Evolutionary conservation across 2,329 filamentous ascomycete genomes (phyloP), one percentile per base, ranked within the genome.

Genomic region (Aspergillus hiratsukae): DNA sequence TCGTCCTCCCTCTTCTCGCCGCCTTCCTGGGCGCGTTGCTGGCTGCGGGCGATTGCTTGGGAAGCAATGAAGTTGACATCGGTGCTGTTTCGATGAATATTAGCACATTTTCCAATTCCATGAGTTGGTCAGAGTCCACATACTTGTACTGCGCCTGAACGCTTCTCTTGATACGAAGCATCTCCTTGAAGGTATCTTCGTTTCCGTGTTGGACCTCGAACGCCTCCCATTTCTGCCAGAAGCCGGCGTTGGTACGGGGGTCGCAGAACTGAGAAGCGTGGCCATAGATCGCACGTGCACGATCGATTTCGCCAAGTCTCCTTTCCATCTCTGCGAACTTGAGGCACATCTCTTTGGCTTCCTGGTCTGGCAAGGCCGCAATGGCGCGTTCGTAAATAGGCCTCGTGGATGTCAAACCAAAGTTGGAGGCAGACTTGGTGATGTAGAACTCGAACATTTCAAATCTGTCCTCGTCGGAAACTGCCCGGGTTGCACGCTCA

Each of bases 401-500:
- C 52, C 94, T 81, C 3, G 94, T 97, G 0, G 94, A 97, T 0
- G 94, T 92, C 52, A 99, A 83, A 31, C 95, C 94, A 69, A 99
- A 99, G 75, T 99, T 99, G 21, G 91, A 96, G 1, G 94, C 94
- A 0, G 92, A 97, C 73, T 99, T 97, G 57, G 93, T 97, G 70
- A 99, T 97, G 79, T 99, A 99, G 72, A 97, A 96, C 74, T 96
- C 94, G 79, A 97, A 99, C 92, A 99, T 97, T 67, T 96, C 91
- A 58, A 92, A 87, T 52, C 91, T 84, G 73, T 99, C 93, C 68
- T 97, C 93, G 68, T 99, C 94, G 14, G 90, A 88, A 3, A 99
- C 95, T 11, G 93, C 92, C 31, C 94, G 86, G 4, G 94, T 99
- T 7, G 94, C 94, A 57, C 94, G 88, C 77, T 99, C 95, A 75